A percentile compares a stretch with the other conserved stretches of the same genome.
Evolutionary conservation across 306 rosid species (phyloP).

Genomic region (Amphicarpaea edgeworthii): DNA sequence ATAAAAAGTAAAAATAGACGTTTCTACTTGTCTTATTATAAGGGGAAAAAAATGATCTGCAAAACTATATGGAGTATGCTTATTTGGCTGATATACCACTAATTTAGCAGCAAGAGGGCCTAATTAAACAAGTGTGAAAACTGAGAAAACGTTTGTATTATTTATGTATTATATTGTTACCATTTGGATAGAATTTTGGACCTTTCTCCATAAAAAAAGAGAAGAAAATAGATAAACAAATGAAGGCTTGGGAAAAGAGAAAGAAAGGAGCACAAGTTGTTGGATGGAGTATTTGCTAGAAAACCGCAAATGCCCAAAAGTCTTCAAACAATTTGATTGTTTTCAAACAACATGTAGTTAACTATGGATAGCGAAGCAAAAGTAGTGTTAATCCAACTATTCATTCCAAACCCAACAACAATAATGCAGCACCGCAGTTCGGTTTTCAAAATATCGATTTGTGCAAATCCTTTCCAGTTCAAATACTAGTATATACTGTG

Average conservation of each 20-base stretch:
- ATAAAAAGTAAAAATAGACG: background rate
- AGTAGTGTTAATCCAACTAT: background rate
- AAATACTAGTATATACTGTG: background rate
- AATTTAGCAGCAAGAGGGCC: background rate
- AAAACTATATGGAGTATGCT: conserved; percentile 8
- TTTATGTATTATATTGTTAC: background rate
- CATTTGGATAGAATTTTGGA: background rate
- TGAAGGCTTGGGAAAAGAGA: conserved; percentile 4
- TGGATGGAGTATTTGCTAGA: background rate
- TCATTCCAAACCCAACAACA: conserved; percentile 1
- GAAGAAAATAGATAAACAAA: background rate
- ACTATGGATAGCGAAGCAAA: conserved; percentile 2
- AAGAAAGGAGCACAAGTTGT: conserved; percentile 19
- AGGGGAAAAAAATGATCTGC: background rate
- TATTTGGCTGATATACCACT: conserved; percentile 19
- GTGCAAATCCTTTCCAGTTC: conserved; percentile 15
- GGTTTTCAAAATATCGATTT: background rate
- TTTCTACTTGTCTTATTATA: conserved; percentile 13
- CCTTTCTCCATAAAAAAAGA: background rate
- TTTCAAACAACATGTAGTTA: background rate
- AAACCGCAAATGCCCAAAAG: conserved; percentile 1
- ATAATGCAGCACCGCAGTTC: conserved; percentile 1
- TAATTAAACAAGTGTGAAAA: background rate
- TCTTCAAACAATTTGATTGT: conserved; percentile 3
- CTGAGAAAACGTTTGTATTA: conserved; percentile 1